Base-by-base conservation (phyloP, 352 stramenopile genomes). In the Thraustotheca clavata region DNA sequence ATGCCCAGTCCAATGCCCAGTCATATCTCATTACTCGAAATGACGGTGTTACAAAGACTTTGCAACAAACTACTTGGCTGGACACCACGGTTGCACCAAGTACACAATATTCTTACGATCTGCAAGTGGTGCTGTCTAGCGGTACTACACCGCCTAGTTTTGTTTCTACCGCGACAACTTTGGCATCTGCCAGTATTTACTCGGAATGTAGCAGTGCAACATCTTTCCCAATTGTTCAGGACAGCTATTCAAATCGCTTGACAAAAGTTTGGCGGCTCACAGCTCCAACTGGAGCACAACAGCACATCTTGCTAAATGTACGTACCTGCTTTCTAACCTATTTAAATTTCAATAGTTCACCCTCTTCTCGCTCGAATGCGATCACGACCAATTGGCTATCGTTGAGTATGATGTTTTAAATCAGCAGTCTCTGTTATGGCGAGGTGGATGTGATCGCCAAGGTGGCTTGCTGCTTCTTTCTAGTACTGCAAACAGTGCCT, bases 281-380 rank as follows among this genome's bases (percentile, higher is more conserved):
- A 49, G 22, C 26, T n/a, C 0, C 34, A 36, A n/a, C 2, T 38
- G 4, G 54, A 40, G 8, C 33, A 33, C 1, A 32, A 32, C 27
- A 49, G 34, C 34, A 62, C 54, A 49, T 29, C 12, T 29, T 47
- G 16, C 12, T 62, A 12, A n/a, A 62, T 32, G 54, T 62, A 62
- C 12, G 5, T 29, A 1, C 22, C 20, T 24, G 3, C 4, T 14
- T 5, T n/a, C 48, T 7, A 11, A 2, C n/a, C 7, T 2, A 9
- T 3, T 52, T 52, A 2, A 24, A 52, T 24, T 43, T 11, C 18
- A 36, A 1, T 62, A 62, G 54, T 62, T 62, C 50, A 20, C 33
- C 12, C 35, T 5, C 27, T 62, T 62, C 24, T 47, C 34, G 1
- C 12, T 62, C 33, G 54, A 62, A 29, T 62, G 54, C 24, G 33